Conservation (phyloP, 2,329 filamentous ascomycete species). For the Ophiostoma piceae region DNA sequence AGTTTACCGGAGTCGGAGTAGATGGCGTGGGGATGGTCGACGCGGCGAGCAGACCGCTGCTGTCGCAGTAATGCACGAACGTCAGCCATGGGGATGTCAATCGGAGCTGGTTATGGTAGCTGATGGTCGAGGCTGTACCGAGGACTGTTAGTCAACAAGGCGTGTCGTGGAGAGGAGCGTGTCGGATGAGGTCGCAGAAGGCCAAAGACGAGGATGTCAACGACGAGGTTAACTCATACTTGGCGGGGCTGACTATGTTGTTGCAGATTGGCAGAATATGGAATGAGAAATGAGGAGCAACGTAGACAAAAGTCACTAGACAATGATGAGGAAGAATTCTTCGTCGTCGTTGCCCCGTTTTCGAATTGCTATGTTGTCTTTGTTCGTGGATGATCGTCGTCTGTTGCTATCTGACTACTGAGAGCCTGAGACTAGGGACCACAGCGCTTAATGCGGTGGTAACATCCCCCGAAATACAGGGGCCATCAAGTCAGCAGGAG, state of each 20-base stretch:
- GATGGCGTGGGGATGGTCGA: constrained; percentile 61
- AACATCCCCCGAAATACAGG: constrained; percentile 2
- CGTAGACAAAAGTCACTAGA: neutral
- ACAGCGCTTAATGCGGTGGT: constrained; percentile 8
- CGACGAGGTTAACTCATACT: neutral
- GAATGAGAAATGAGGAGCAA: neutral
- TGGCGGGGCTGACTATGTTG: neutral
- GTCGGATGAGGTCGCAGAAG: neutral
- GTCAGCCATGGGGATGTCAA: constrained; percentile 55
- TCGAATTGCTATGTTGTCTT: neutral
- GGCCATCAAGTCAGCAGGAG: neutral
- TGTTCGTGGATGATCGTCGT: constrained; percentile 7
- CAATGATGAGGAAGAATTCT: neutral
- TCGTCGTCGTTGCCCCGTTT: constrained; percentile 4
- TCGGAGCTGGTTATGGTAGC: too few species aligned
- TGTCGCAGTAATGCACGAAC: constrained; percentile 73
- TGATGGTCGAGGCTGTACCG: neutral
- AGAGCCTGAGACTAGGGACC: neutral
- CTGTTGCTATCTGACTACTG: neutral
- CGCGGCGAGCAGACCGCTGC: constrained; percentile 67
- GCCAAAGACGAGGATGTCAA: neutral
- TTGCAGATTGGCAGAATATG: neutral
- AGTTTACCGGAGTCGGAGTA: constrained; percentile 54
- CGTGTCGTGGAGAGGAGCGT: neutral
- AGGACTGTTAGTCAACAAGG: neutral